Conservation (phyloP, 2,329 filamentous ascomycete species). For the Rosellinia necatrix region DNA sequence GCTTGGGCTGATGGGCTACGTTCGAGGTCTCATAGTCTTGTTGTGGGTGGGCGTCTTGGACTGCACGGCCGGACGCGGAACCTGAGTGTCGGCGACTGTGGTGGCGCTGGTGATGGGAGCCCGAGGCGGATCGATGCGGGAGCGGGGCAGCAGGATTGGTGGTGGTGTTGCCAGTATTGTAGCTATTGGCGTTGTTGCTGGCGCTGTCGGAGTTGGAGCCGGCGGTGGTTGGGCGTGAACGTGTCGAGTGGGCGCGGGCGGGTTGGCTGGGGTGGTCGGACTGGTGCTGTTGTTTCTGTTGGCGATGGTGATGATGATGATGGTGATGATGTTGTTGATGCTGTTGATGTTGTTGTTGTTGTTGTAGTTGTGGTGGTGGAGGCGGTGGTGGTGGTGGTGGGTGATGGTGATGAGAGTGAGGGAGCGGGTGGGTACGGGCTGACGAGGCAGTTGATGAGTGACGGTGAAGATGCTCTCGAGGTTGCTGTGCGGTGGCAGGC, state of each 20-base stretch:
- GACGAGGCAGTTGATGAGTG: constrained; percentile 29
- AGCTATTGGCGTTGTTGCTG: constrained; percentile 20
- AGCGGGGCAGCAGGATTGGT: constrained; percentile 28
- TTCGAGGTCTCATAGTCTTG: constrained; percentile 76
- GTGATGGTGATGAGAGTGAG: constrained; percentile 34
- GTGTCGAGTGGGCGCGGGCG: constrained; percentile 42
- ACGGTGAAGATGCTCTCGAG: constrained; percentile 35
- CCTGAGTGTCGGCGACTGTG: constrained; percentile 46
- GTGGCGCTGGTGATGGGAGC: constrained; percentile 43
- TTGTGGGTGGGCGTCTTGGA: constrained; percentile 55
- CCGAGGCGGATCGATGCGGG: constrained; percentile 36
- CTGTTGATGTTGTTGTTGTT: constrained; percentile 21
- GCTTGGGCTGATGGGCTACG: constrained; percentile 65
- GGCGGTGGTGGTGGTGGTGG: constrained; percentile 32
- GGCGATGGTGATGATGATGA: constrained; percentile 16
- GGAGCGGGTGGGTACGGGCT: constrained; percentile 38
- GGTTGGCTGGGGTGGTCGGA: constrained; percentile 28
- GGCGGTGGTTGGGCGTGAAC: constrained; percentile 40
- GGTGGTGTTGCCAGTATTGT: constrained; percentile 23
- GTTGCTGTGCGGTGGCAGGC: constrained; percentile 34
- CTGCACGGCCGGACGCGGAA: constrained; percentile 43
- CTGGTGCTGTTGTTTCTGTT: constrained; percentile 13
- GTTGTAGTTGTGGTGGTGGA: constrained; percentile 18
- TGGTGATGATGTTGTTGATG: constrained; percentile 36
- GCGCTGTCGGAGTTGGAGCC: constrained; percentile 31